Evolutionary conservation across 768 basidiomycete genomes (phyloP).

Genomic region (Phanerochaete sordida): DNA sequence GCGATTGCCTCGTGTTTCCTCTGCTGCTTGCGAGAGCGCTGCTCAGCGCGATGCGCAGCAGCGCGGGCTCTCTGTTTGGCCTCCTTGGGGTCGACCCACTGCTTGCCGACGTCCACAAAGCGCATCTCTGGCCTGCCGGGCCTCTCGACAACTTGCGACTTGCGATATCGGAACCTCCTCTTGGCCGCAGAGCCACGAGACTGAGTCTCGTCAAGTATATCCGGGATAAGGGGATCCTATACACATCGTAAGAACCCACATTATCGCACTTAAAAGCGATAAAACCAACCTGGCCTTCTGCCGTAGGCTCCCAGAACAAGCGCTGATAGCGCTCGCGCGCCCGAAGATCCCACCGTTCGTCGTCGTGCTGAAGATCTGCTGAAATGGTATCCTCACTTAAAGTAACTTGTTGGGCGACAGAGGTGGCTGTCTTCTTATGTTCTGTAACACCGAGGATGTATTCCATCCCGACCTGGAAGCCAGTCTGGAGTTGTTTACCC

Average conservation of each 20-base stretch:
- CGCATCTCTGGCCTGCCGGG: slow-evolving; percentile 52
- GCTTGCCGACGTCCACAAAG: slow-evolving; percentile 73
- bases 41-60: slow-evolving; percentile 39
- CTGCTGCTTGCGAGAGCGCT: background rate
- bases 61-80: slow-evolving; percentile 45
- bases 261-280: background rate
- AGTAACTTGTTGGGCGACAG: slow-evolving; percentile 1
- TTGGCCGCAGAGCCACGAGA: background rate
- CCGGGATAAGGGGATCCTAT: slow-evolving; percentile 63
- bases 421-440: slow-evolving; percentile 15
- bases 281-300: slow-evolving; percentile 59
- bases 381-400: slow-evolving; percentile 49
- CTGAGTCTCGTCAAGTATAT: slow-evolving; percentile 12
- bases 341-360: slow-evolving; percentile 47
- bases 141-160: slow-evolving; percentile 19
- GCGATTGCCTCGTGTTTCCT: background rate
- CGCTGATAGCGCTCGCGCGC: slow-evolving; percentile 65
- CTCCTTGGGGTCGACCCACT: slow-evolving; percentile 60
- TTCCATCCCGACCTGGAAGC: slow-evolving; percentile 83
- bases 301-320: slow-evolving; percentile 76
- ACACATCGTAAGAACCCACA: background rate
- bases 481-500: slow-evolving; percentile 70
- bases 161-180: background rate
- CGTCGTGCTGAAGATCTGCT: slow-evolving; percentile 62
- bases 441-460: slow-evolving; percentile 56